These are phyloP conservation scores for Lactarius evosmus DNA, from an alignment of 768 basidiomycete species.

Conservation along the genomic window DNA sequence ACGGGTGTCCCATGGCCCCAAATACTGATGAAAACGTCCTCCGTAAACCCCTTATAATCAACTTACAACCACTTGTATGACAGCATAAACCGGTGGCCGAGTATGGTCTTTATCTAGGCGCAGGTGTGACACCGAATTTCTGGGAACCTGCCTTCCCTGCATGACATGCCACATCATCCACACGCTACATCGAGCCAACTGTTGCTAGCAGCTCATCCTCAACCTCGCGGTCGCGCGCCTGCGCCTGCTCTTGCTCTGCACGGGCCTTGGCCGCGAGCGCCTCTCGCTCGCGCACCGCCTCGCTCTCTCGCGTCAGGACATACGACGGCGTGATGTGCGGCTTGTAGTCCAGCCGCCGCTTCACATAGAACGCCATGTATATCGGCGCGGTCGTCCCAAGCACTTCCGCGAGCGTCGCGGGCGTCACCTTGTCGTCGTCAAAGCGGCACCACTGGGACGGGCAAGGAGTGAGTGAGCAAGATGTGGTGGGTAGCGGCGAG, in stretches of 20 bases:
- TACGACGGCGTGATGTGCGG: constrained; percentile 35
- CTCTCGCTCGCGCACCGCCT: constrained; percentile 25
- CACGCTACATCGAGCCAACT: neutral
- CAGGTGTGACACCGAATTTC: neutral
- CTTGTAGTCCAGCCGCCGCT: constrained; percentile 83
- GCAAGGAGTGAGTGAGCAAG: constrained; percentile 6
- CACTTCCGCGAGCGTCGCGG: constrained; percentile 63
- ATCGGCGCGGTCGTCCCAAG: constrained; percentile 58
- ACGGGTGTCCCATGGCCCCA: no score
- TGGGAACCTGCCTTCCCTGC: neutral
- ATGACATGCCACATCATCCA: neutral
- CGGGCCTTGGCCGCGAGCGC: constrained; percentile 11
- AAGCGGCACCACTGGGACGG: constrained; percentile 80
- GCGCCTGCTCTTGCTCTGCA: constrained; percentile 19
- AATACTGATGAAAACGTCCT: no score
- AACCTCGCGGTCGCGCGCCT: constrained; percentile 23
- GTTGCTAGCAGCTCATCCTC: constrained; percentile 26
- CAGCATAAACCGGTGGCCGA: neutral
- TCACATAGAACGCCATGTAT: constrained; percentile 96
- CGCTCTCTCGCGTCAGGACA: constrained; percentile 23
- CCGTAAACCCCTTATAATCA: no score
- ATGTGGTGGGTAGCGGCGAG: neutral
- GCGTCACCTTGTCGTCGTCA: constrained; percentile 89
- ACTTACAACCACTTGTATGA: no score
- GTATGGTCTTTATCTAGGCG: neutral